phyloP scores from a whole-genome alignment of 2,329 filamentous ascomycete species.

The Periglandula ipomoeae region DNA sequence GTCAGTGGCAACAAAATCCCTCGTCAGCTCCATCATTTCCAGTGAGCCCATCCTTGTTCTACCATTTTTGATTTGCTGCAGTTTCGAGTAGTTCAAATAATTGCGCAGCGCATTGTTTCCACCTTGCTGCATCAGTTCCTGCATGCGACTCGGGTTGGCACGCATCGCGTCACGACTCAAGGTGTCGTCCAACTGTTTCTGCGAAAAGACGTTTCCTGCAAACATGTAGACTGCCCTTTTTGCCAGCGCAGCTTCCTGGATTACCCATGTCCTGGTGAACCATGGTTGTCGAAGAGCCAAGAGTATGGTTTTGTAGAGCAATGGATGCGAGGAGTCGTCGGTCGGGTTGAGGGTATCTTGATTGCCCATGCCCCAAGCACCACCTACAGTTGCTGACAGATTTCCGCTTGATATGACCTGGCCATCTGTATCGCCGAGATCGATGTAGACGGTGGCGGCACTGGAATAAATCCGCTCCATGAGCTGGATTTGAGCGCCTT shows the following conservation, averaged over 20 bases:
- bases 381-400: too few species aligned
- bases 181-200: background rate
- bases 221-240: constrained; percentile 3
- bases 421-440: constrained; percentile 1
- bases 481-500: constrained; percentile 2
- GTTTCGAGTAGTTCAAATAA: background rate
- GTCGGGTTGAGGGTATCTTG: background rate
- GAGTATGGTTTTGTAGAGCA: background rate
- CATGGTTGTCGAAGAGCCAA: background rate
- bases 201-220: background rate
- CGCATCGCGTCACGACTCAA: background rate
- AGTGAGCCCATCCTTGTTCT: background rate
- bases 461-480: constrained; percentile 7
- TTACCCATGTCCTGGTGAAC: background rate
- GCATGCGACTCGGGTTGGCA: background rate
- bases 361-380: too few species aligned
- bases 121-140: constrained; percentile 1
- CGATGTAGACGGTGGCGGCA: constrained; percentile 2
- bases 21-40: constrained; percentile 2
- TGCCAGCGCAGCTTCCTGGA: background rate
- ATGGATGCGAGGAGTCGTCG: background rate
- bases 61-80: background rate
- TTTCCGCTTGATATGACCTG: too few species aligned
- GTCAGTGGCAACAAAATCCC: background rate
- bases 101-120: background rate